Base-by-base conservation (phyloP, 768 basidiomycete species). In the Ramaria rubella region DNA sequence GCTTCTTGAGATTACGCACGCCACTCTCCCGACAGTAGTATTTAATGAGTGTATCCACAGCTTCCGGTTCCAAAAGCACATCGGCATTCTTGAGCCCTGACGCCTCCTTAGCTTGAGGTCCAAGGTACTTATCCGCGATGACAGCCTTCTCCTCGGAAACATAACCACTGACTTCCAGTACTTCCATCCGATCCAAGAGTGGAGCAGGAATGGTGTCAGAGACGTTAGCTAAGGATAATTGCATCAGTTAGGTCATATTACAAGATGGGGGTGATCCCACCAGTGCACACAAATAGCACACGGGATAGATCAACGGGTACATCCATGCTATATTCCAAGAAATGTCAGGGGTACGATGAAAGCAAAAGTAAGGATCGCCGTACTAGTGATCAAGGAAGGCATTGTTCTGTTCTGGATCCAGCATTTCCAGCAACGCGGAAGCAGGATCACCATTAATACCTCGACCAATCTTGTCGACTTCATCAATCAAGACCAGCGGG, bases 21-120 rank as follows among this genome's bases (percentile, higher is more conserved):
- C 96, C 96, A 63, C 92, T 95, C 74, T 99, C 96, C 23, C 96
- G 81, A 68, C 92, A 94, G 70, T 98, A 98, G 69, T 94, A 97
- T 68, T 94, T 89, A 73, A 99, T 98, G 52, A 99, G 77, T 11
- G 82, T 73, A 62, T 94, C 91, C 44, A 98, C 85, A 0, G 94
- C 82, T 9, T 80, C 76, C 5, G 81, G 77, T 19, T 90, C 85
- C 15, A 99, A 73, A 52, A 79, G 70, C 3, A 99, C 89, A 67
- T 96, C 88, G 1, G 88, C 90, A 17, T 81, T 78, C 67, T 86
- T 86, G 26, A 99, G 76, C 11, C 95, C 95, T 23, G 87, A 85
- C 2, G 90, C 83, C 61, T 93, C 90, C 74, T 86, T 94, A 5
- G 94, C 95, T 69, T 96, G 93, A 30, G 95, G 95, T 5, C 83